A percentile compares a stretch with the other conserved stretches of the same genome.
These are phyloP conservation scores for Galeopsis tetrahit DNA, from an alignment of 257 asterid genomes.

Conservation along the genomic window DNA sequence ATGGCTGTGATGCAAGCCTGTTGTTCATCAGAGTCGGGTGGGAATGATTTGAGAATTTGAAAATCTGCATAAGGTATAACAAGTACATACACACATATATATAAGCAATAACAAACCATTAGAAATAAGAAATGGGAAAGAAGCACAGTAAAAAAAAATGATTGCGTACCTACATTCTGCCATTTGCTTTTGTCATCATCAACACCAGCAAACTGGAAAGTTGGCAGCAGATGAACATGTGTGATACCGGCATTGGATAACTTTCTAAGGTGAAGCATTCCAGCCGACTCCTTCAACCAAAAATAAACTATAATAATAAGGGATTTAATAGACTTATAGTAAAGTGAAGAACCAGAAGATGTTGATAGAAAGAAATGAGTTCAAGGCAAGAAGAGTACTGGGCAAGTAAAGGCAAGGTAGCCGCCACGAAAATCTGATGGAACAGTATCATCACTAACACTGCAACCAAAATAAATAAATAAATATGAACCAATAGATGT, in stretches of 20 bases:
- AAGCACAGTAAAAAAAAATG: conserved; percentile 17
- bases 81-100: background rate
- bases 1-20: conserved; percentile 79
- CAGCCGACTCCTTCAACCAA: conserved; percentile 80
- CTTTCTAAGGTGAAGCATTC: conserved; percentile 77
- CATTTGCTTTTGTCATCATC: conserved; percentile 81
- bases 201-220: conserved; percentile 91
- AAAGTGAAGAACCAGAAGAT: conserved; percentile 13
- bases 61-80: conserved; percentile 51
- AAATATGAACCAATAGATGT: conserved; percentile 11
- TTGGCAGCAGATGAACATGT: conserved; percentile 88
- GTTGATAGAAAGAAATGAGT: conserved; percentile 25
- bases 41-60: conserved; percentile 70
- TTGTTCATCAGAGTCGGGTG: conserved; percentile 88
- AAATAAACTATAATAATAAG: conserved; percentile 7
- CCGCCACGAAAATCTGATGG: conserved; percentile 80
- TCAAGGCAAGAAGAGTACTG: conserved; percentile 46
- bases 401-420: conserved; percentile 80
- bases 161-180: conserved; percentile 66
- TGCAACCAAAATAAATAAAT: conserved; percentile 38
- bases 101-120: too few species aligned
- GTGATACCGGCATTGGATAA: conserved; percentile 85
- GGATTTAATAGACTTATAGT: conserved; percentile 9
- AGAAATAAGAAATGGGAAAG: background rate
- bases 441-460: conserved; percentile 75